Base-by-base conservation (phyloP, 805 yeast genomes). In the Naumovozyma castellii region DNA sequence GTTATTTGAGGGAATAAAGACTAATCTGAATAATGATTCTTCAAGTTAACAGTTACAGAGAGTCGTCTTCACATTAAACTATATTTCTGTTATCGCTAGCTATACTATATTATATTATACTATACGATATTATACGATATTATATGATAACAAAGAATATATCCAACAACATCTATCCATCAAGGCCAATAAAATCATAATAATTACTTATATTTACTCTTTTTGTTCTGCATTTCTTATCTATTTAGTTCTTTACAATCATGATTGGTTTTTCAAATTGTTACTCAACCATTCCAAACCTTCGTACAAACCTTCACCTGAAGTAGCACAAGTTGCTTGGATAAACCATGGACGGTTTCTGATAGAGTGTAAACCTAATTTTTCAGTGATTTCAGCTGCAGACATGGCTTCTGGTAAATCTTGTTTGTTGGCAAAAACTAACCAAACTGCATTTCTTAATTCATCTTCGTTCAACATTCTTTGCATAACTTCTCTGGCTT, bases 281-380 rank as follows among this genome's bases (percentile, higher is more conserved):
- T 86, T 82, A 54, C 90, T 78, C 63, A 87, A 80, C 97, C 97
- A 87, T 73, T 87, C 95, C 65, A 87, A 79, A 76, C 97, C 97
- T 72, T 87, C 96, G 66, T 86, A 84, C 63, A 87, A 75, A 75
- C 97, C 97, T 67, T 88, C 97, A 73, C 97, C 99, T 48, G 97
- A 84, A 54, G 97, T 92, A 55, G 98, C 98, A 73, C 97, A 88
- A 48, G 97, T 85, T 54, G 98, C 87, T 73, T 90, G 97, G 65
- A 92, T 90, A 73, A 84, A 90, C 98, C 98, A 92, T 61, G 95
- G 95, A 72, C 97, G 85, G 75, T 88, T 95, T 75, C 95, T 84
- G 67, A 92, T 83, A 42, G 96, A 85, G 67, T 88, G 96, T 64
- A 90, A 81, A 51, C 96, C 97, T 62, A 90, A 78, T 71, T 86